A percentile compares a stretch with the other conserved stretches of the same genome.
Evolutionary conservation across 2,329 filamentous ascomycete genomes (phyloP).

Genomic region (Purpureocillium lavendulum): DNA sequence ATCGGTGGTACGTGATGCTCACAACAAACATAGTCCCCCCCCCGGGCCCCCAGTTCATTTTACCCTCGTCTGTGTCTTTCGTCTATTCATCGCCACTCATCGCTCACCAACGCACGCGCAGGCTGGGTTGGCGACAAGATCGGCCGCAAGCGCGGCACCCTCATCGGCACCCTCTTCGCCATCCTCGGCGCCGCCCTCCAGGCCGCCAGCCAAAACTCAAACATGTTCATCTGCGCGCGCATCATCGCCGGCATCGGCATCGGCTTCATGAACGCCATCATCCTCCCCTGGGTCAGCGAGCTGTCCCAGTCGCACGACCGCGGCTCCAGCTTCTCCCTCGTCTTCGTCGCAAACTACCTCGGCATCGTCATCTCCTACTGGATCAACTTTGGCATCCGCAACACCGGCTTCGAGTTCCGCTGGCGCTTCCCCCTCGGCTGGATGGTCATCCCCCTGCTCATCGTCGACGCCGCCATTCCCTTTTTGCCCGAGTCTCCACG

Average conservation of each 20-base stretch:
- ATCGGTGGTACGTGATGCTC: conserved; percentile 29
- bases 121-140: conserved; percentile 41
- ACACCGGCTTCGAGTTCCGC: conserved; percentile 19
- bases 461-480: conserved; percentile 27
- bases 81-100: no score
- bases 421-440: conserved; percentile 30
- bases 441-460: conserved; percentile 31
- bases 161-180: conserved; percentile 36
- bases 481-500: conserved; percentile 37
- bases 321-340: conserved; percentile 36
- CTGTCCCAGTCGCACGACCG: conserved; percentile 35
- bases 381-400: conserved; percentile 26
- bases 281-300: conserved; percentile 39
- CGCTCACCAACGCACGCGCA: no score
- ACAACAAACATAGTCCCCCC: no score
- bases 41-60: no score
- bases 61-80: no score
- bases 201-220: conserved; percentile 30
- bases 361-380: conserved; percentile 35
- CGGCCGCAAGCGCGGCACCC: conserved; percentile 37
- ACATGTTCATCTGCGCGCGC: conserved; percentile 40
- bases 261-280: conserved; percentile 40
- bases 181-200: conserved; percentile 41
- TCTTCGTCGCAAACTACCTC: conserved; percentile 45
- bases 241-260: conserved; percentile 44